phyloP scores from a whole-genome alignment of 306 rosid species.

The Glycyrrhiza uralensis region DNA sequence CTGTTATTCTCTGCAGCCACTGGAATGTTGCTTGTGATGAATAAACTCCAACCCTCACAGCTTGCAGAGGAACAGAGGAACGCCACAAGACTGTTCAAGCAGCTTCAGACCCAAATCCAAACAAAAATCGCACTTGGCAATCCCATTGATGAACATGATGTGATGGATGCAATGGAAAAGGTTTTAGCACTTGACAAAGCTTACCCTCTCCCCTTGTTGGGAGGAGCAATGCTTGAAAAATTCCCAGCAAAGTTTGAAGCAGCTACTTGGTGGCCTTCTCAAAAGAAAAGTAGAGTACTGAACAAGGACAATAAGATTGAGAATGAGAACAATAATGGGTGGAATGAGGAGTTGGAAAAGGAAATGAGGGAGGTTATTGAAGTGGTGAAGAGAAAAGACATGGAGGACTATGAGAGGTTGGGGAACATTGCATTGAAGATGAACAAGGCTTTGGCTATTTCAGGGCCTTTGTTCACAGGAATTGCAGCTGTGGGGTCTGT shows the following conservation, averaged over 20 bases:
- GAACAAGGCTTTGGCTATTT: constrained; percentile 50
- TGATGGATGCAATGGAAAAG: constrained; percentile 39
- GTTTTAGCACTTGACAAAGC: constrained; percentile 61
- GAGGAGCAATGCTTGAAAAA: constrained; percentile 74
- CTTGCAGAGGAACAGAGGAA: constrained; percentile 74
- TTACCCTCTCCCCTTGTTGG: constrained; percentile 65
- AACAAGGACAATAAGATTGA: background rate
- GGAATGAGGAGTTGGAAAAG: constrained; percentile 45
- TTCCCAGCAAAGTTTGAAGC: constrained; percentile 50
- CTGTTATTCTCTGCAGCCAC: constrained; percentile 59
- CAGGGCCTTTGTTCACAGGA: constrained; percentile 62
- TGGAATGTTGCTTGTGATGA: constrained; percentile 46
- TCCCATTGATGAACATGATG: constrained; percentile 28
- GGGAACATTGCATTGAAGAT: constrained; percentile 54
- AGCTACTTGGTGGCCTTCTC: constrained; percentile 68
- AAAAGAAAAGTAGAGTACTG: background rate
- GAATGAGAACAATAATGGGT: constrained; percentile 38
- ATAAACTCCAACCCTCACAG: constrained; percentile 78
- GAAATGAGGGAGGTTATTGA: constrained; percentile 54
- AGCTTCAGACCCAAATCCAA: constrained; percentile 42
- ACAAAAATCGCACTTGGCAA: constrained; percentile 25
- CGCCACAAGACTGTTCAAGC: constrained; percentile 55
- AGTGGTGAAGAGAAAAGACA: constrained; percentile 49
- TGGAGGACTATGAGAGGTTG: constrained; percentile 53
- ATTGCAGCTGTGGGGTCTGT: constrained; percentile 49